phyloP scores from a whole-genome alignment of 306 rosid genomes.

The Trichosanthes cucumerina region DNA sequence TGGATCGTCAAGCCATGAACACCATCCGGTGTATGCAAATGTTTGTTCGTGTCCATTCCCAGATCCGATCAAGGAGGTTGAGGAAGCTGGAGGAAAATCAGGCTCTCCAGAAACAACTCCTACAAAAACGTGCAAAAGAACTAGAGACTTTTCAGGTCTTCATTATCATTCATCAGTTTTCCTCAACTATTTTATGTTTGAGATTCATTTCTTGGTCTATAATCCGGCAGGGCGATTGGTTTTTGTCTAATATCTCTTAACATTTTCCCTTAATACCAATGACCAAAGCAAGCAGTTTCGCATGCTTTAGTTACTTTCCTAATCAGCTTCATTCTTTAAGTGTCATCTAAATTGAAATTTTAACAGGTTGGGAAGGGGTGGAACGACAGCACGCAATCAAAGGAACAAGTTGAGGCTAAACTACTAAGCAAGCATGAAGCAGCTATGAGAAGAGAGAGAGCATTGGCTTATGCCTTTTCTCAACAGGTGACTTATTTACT shows the following conservation, averaged over 20 bases:
- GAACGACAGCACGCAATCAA: slow-evolving; percentile 90
- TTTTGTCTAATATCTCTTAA: neutral
- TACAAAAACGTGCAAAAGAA: slow-evolving; percentile 78
- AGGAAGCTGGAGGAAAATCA: slow-evolving; percentile 89
- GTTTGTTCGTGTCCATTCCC: slow-evolving; percentile 80
- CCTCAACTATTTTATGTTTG: neutral
- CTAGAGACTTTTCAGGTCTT: slow-evolving; percentile 65
- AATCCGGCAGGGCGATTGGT: neutral
- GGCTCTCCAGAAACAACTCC: slow-evolving; percentile 77
- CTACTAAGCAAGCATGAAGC: slow-evolving; percentile 80
- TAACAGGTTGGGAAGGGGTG: slow-evolving; percentile 85
- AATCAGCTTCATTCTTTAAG: neutral
- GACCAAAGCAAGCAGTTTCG: neutral
- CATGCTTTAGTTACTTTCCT: neutral
- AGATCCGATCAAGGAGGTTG: slow-evolving; percentile 75
- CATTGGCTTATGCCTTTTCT: slow-evolving; percentile 85
- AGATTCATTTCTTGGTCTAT: neutral
- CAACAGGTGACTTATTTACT: slow-evolving; percentile 63
- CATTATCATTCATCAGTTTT: slow-evolving; percentile 20
- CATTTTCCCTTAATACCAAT: neutral
- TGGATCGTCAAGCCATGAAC: slow-evolving; percentile 73
- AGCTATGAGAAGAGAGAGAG: slow-evolving; percentile 84
- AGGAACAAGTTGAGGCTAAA: slow-evolving; percentile 84
- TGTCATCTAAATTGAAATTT: neutral
- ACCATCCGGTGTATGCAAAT: slow-evolving; percentile 87